These are phyloP conservation scores for Nicotiana tomentosiformis DNA, from an alignment of 257 asterid species.

Conservation along the genomic window DNA sequence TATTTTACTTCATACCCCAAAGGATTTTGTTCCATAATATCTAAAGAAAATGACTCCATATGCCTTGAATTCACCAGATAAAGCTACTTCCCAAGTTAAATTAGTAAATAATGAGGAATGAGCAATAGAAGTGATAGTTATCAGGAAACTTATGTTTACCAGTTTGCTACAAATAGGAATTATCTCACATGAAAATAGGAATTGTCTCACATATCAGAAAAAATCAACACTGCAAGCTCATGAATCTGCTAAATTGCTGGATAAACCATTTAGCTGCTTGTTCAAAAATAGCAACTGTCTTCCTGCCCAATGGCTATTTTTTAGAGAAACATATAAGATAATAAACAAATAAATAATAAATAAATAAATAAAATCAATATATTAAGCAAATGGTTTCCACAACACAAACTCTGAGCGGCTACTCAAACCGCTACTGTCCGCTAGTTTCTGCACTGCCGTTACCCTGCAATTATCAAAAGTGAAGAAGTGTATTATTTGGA, in stretches of 20 bases:
- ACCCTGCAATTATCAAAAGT: not conserved
- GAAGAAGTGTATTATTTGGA: not conserved
- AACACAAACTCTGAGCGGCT: not conserved
- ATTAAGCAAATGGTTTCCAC: not conserved
- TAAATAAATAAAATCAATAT: not conserved
- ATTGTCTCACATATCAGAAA: not conserved
- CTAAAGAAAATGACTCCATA: not conserved
- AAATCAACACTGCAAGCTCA: not conserved
- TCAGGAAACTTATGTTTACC: not conserved
- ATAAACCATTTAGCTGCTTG: not conserved
- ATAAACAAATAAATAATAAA: not conserved
- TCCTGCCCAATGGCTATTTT: not conserved
- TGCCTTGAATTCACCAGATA: not conserved
- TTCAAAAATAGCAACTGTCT: not conserved
- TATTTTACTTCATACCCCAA: no score
- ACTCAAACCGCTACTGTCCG: not conserved
- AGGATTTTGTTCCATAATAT: not conserved
- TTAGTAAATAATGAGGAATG: not conserved
- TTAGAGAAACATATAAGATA: not conserved
- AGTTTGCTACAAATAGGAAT: no score
- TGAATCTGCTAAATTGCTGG: not conserved
- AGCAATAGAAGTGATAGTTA: not conserved
- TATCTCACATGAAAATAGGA: no score
- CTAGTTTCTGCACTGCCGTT: not conserved
- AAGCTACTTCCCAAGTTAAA: not conserved